Evolutionary conservation across 345 rosid genomes (phyloP), one percentile per base, ranked within the genome.

Genomic region (Cardamine occulta): DNA sequence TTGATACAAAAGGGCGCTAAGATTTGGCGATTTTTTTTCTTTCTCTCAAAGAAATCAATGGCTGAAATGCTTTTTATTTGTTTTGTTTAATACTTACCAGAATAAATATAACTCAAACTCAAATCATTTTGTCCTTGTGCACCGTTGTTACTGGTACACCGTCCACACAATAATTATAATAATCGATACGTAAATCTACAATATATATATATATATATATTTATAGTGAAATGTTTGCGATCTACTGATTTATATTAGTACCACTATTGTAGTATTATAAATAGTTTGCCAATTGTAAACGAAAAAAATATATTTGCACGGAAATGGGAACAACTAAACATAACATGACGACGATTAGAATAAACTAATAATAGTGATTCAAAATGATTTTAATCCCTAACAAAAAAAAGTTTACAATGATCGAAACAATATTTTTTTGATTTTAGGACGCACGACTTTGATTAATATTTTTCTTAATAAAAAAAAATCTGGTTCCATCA

Each of bases 61-160:
- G n/a, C n/a, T n/a, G n/a, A n/a, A n/a, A n/a, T n/a, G 19, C 19
- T 19, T 19, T 19, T 19, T 19, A 19, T 19, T 19, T 57, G 7
- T 32, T 58, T 54, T 26, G 18, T 56, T 56, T 61, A 61, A 21
- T 61, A 37, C 28, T 23, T 37, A 19, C 54, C 57, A 67, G 2
- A 49, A 62, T 54, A 76, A 32, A 44, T 55, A 61, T 42, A 69
- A 69, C 74, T 53, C 65, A 31, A 28, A 62, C n/a, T n/a, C n/a
- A n/a, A n/a, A n/a, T 76, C 70, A 53, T n/a, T 76, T 76, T 69
- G 74, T 69, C 68, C 42, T 69, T 42, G 49, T 61, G 74, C 74
- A 39, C 47, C 62, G 79, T 74, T 45, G 66, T 75, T 28, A 51
- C 66, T 35, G 19, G 61, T 32, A 61, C 37, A 40, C 63, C 64